Evolutionary conservation across 108 stramenopile species (phyloP).

Genomic region (Chaetoceros muelleri): DNA sequence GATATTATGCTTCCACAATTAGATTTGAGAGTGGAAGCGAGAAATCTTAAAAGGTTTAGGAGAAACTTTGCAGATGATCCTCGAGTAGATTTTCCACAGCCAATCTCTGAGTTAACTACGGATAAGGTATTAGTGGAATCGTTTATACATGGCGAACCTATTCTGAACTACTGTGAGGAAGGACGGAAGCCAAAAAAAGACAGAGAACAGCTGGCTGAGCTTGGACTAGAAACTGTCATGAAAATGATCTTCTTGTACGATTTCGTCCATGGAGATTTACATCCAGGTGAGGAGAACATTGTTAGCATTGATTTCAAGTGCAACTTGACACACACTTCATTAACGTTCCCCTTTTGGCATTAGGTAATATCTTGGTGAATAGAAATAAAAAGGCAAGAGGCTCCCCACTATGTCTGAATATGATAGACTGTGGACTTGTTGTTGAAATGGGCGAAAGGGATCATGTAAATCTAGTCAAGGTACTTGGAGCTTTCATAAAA

Average conservation of each 20-base stretch:
- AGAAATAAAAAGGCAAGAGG: constrained; percentile 32
- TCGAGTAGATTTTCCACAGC: constrained; percentile 54
- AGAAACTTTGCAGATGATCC: constrained; percentile 57
- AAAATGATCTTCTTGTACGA: constrained; percentile 86
- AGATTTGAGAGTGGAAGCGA: constrained; percentile 74
- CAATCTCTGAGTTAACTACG: constrained; percentile 62
- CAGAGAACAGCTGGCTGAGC: constrained; percentile 45
- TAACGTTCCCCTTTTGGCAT: constrained; percentile 13
- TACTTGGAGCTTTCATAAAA: constrained; percentile 79
- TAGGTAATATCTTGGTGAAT: constrained; percentile 70
- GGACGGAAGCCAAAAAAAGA: constrained; percentile 14
- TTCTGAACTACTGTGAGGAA: constrained; percentile 47
- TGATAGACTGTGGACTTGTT: constrained; percentile 81
- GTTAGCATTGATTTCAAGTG: neutral
- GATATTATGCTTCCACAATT: constrained; percentile 77
- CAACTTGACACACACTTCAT: neutral
- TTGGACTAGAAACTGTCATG: constrained; percentile 70
- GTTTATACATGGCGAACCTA: constrained; percentile 75
- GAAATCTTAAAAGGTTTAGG: constrained; percentile 59
- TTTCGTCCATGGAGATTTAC: constrained; percentile 71
- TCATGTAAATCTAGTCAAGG: constrained; percentile 71
- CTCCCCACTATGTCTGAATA: constrained; percentile 36
- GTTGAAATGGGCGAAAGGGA: constrained; percentile 76
- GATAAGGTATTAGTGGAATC: constrained; percentile 67
- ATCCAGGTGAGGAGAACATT: constrained; percentile 33